Conservation (phyloP, 306 rosid genomes). For the Aeschynomene evenia region DNA sequence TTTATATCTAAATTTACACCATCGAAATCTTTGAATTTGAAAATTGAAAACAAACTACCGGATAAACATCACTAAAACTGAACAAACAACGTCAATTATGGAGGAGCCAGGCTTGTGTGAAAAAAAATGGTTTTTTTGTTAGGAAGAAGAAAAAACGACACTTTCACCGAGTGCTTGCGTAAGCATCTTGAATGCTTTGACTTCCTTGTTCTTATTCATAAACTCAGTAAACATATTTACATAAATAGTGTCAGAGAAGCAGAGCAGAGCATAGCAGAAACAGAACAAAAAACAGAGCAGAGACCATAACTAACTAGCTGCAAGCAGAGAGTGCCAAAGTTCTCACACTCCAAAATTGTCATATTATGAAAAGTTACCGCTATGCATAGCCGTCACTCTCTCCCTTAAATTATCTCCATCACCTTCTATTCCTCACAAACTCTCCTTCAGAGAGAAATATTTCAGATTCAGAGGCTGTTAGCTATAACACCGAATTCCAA, state of each 20-base stretch:
- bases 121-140: background rate
- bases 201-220: background rate
- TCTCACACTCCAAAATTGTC: constrained; percentile 1
- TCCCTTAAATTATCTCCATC: constrained; percentile 1
- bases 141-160: background rate
- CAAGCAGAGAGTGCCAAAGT: background rate
- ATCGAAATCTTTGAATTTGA: background rate
- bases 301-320: background rate
- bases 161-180: constrained; percentile 4
- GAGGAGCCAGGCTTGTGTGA: too few species aligned
- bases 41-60: background rate
- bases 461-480: too few species aligned
- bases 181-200: background rate
- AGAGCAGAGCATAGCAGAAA: too few species aligned
- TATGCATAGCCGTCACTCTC: background rate
- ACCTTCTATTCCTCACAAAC: background rate
- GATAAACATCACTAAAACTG: background rate
- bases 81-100: background rate
- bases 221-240: background rate
- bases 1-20: too few species aligned
- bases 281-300: background rate
- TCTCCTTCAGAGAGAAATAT: background rate
- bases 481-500: too few species aligned
- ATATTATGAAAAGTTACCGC: background rate
- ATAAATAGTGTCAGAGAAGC: too few species aligned